Evolutionary conservation across 768 basidiomycete genomes (phyloP).

Genomic region (Suillus placidus): DNA sequence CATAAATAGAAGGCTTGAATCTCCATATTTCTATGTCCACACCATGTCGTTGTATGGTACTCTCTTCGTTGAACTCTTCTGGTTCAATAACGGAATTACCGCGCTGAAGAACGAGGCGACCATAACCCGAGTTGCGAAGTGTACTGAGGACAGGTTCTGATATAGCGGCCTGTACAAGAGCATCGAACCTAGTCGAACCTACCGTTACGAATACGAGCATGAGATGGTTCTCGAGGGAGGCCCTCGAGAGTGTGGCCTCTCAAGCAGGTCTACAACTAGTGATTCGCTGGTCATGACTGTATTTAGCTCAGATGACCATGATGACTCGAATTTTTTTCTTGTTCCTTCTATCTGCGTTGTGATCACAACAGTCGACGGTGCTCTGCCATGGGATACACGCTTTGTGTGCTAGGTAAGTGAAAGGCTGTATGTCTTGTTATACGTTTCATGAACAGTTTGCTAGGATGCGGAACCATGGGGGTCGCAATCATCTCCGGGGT

Average conservation of each 20-base stretch:
- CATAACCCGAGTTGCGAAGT: slow-evolving; percentile 59
- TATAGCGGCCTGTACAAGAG: slow-evolving; percentile 63
- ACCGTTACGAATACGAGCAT: slow-evolving; percentile 75
- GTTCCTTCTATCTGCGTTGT: background rate
- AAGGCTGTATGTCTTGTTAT: slow-evolving; percentile 10
- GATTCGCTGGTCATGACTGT: background rate
- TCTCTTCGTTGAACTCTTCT: slow-evolving; percentile 31
- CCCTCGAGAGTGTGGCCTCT: background rate
- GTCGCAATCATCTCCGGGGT: slow-evolving; percentile 94
- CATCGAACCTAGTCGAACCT: slow-evolving; percentile 86
- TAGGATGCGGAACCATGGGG: slow-evolving; percentile 99
- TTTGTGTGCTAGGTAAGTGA: slow-evolving; percentile 76
- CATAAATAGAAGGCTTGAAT: slow-evolving; percentile 74
- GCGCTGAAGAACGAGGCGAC: slow-evolving; percentile 70
- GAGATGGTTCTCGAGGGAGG: background rate
- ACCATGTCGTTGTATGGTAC: slow-evolving; percentile 37
- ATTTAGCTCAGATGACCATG: background rate
- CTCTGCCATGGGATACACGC: slow-evolving; percentile 81
- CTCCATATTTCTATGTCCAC: slow-evolving; percentile 66
- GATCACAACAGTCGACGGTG: slow-evolving; percentile 8
- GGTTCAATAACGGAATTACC: slow-evolving; percentile 61
- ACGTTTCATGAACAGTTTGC: slow-evolving; percentile 21
- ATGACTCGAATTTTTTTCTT: slow-evolving; percentile 18
- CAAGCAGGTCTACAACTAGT: background rate
- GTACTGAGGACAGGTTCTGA: slow-evolving; percentile 58